Evolutionary conservation across 345 rosid genomes (phyloP).

Genomic region (Barbarea vulgaris): DNA sequence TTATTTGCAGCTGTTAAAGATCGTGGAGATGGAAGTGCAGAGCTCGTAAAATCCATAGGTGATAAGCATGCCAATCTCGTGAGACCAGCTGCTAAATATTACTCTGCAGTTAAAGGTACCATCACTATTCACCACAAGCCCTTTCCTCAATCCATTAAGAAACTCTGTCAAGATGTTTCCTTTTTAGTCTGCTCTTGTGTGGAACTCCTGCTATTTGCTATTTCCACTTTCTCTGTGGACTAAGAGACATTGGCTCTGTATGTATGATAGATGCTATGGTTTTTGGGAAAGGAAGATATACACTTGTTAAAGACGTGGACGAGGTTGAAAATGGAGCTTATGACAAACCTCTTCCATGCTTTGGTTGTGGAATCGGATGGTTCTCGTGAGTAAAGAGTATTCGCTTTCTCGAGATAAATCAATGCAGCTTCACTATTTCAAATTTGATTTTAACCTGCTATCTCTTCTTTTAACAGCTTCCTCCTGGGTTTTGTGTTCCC

Average conservation of each 20-base stretch:
- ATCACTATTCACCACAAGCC: not conserved
- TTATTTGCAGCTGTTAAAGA: constrained; percentile 23
- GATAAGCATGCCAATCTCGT: constrained; percentile 72
- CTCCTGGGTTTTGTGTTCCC: constrained; percentile 84
- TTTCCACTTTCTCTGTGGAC: not conserved
- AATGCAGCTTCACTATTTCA: not conserved
- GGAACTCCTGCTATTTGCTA: not conserved
- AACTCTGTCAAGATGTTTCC: not conserved
- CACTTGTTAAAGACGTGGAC: constrained; percentile 70
- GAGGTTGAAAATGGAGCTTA: constrained; percentile 63
- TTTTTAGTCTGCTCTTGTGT: not conserved
- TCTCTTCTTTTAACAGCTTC: constrained; percentile 52
- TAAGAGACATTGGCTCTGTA: constrained; percentile 31
- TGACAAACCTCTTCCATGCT: constrained; percentile 95
- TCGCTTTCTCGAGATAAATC: not conserved
- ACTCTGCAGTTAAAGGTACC: constrained; percentile 65
- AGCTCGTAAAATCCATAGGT: constrained; percentile 54
- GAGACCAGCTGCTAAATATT: constrained; percentile 73
- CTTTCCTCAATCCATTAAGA: not conserved
- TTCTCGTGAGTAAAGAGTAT: constrained; percentile 67
- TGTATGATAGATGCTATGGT: constrained; percentile 51
- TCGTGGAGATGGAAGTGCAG: constrained; percentile 41
- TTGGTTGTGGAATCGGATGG: constrained; percentile 98
- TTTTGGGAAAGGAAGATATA: constrained; percentile 69
- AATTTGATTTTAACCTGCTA: not conserved